Evolutionary conservation across 768 basidiomycete genomes (phyloP), one percentile per base, ranked within the genome.

Genomic region (Tremella mesenterica): DNA sequence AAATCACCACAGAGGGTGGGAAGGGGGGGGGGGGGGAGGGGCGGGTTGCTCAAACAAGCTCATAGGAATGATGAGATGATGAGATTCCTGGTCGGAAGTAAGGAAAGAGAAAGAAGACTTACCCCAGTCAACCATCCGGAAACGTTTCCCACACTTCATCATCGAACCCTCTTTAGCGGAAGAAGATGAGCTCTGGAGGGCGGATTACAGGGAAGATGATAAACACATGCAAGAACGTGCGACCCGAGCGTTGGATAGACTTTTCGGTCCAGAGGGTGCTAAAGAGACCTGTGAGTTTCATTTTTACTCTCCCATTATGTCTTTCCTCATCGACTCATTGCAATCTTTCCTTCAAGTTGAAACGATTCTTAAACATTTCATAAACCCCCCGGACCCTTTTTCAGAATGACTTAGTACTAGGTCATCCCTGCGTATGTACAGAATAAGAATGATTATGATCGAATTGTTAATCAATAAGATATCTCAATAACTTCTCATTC

Each of bases 401-500:
- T n/a, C n/a, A n/a, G n/a, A n/a, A n/a, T n/a, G n/a, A n/a, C n/a
- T n/a, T n/a, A n/a, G n/a, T n/a, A n/a, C n/a, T n/a, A n/a, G n/a
- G n/a, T n/a, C n/a, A n/a, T n/a, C n/a, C n/a, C n/a, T n/a, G n/a
- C n/a, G n/a, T n/a, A n/a, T n/a, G n/a, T n/a, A n/a, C n/a, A n/a
- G n/a, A n/a, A n/a, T n/a, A n/a, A n/a, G n/a, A n/a, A n/a, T n/a
- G n/a, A n/a, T n/a, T n/a, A n/a, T n/a, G n/a, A n/a, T n/a, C n/a
- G n/a, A n/a, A n/a, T n/a, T 8, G 44, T 13, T 33, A 23, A 36
- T 47, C 27, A 18, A 8, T 9, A 30, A 70, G 69, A 64, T 48
- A 59, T 73, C 50, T 69, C 67, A 23, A 54, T 73, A 34, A 73
- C 71, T 1, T 53, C 63, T 2, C 71, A 73, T 46, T 65, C 69